Base-by-base conservation (phyloP, 164 flowering plant species). In the Vitis riparia region DNA sequence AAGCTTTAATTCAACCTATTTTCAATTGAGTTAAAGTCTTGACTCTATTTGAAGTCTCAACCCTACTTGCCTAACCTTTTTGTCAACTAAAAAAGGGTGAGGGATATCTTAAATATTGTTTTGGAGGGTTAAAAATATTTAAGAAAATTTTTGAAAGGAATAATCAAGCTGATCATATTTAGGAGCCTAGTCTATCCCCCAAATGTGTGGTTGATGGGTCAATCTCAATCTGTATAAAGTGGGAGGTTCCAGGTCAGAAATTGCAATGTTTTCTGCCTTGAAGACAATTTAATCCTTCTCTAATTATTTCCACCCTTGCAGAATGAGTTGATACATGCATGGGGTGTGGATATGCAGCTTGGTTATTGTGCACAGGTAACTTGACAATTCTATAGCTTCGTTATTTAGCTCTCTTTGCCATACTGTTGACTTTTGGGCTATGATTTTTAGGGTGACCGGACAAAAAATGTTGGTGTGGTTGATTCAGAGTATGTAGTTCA, bases 301-400 rank as follows among this genome's bases (percentile, higher is more conserved):
- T 37, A 14, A 14, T 48, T 71, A 51, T 15, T 63, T 49, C 44
- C 44, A 37, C 11, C 48, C 44, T 14, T 29, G 16, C 91, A 94
- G 98, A 94, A 92, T 76, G 98, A 94, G 78, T 81, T 94, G 83
- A 88, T 94, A 78, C 97, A 94, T 82, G 98, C 91, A 2, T 94
- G 98, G 98, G 98, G 97, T 64, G 65, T 94, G 70, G 98, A 94
- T 77, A 77, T 68, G 75, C 84, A 85, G 77, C 97, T 94, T 66
- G 98, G 98, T 32, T 92, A 92, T 76, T 94, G 98, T 77, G 97
- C 94, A 53, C 97, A 89, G 83, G 98, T 78, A 86, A 74, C 10
- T 66, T 77, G 59, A 61, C 55, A 7, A 16, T 17, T 19, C 65
- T 51, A 1, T 2, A 27, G 13, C 13, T 29, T 58, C 55, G 51